Conservation (phyloP, 257 asterid species). For the Cordia subcordata region DNA sequence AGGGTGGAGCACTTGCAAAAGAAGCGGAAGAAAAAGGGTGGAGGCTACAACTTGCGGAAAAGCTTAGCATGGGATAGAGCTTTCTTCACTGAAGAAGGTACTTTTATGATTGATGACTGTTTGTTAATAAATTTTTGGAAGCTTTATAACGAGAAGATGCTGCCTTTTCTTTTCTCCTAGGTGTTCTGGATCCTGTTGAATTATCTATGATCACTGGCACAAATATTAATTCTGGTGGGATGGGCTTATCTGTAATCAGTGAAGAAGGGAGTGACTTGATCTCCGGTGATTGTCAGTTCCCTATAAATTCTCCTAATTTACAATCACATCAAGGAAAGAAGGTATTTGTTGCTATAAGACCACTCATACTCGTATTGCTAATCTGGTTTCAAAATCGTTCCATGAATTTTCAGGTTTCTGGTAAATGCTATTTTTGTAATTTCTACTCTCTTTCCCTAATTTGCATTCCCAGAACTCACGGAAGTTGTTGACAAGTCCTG, state of each 20-base stretch:
- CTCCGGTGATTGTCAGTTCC: slow-evolving; percentile 21
- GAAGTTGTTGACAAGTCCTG: slow-evolving; percentile 26
- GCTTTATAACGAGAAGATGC: not conserved
- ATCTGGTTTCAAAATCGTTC: slow-evolving; percentile 25
- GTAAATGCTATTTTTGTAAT: not conserved
- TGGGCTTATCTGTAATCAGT: slow-evolving; percentile 33
- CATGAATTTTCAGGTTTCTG: slow-evolving; percentile 34
- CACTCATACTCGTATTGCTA: slow-evolving; percentile 23
- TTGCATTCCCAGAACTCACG: slow-evolving; percentile 43
- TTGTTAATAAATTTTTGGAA: not conserved
- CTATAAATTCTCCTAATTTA: slow-evolving; percentile 14
- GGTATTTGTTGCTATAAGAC: slow-evolving; percentile 23
- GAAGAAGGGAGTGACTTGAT: slow-evolving; percentile 31
- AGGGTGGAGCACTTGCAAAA: slow-evolving; percentile 69
- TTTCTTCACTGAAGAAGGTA: slow-evolving; percentile 92
- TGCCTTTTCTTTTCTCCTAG: slow-evolving; percentile 24
- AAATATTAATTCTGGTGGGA: slow-evolving; percentile 29
- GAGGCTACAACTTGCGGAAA: slow-evolving; percentile 73
- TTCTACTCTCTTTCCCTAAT: slow-evolving; percentile 13
- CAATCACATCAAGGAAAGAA: slow-evolving; percentile 27
- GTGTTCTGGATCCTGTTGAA: slow-evolving; percentile 82
- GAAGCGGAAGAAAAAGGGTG: slow-evolving; percentile 81
- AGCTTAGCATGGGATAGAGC: slow-evolving; percentile 97
- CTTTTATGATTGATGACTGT: not conserved
- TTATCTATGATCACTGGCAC: slow-evolving; percentile 72